phyloP scores from a whole-genome alignment of 352 stramenopile species.

The Globisporangium splendens region DNA sequence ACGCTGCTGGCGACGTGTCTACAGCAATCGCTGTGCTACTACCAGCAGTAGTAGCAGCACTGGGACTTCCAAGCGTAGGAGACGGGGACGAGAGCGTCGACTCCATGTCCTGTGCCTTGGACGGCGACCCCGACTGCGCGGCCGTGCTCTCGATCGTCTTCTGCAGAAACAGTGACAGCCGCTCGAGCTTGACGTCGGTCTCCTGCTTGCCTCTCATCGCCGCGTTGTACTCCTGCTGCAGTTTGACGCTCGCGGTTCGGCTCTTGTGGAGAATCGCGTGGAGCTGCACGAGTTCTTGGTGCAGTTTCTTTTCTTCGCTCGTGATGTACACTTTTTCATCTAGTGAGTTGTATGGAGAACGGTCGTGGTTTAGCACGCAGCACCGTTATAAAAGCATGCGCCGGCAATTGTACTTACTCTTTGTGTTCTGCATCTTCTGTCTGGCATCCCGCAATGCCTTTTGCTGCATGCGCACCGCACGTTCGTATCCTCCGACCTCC shows the following conservation, averaged over 20 bases:
- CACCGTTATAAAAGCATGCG: too few species aligned
- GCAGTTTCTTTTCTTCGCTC: constrained; percentile 52
- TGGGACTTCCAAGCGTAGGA: background rate
- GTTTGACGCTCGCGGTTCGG: constrained; percentile 30
- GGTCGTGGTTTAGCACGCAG: too few species aligned
- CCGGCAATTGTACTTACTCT: constrained; percentile 22
- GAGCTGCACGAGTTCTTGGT: constrained; percentile 42
- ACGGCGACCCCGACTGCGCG: background rate
- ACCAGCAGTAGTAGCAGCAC: constrained; percentile 7
- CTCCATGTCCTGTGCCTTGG: constrained; percentile 3
- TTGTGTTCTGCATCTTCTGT: constrained; percentile 43
- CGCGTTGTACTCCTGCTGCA: constrained; percentile 47
- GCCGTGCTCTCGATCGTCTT: constrained; percentile 22
- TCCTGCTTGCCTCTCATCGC: constrained; percentile 47
- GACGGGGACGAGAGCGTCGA: constrained; percentile 17
- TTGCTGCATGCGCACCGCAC: constrained; percentile 48
- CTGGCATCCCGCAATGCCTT: constrained; percentile 50
- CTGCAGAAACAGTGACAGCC: constrained; percentile 53
- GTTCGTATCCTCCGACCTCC: constrained; percentile 62
- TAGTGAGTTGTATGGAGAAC: constrained; percentile 9
- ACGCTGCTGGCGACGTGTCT: background rate
- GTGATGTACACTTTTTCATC: constrained; percentile 48
- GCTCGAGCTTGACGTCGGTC: constrained; percentile 48
- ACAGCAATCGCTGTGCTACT: background rate
- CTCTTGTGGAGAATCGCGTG: constrained; percentile 28